Base-by-base conservation (phyloP, 106 monocot species). In the Agapanthus africanus region DNA sequence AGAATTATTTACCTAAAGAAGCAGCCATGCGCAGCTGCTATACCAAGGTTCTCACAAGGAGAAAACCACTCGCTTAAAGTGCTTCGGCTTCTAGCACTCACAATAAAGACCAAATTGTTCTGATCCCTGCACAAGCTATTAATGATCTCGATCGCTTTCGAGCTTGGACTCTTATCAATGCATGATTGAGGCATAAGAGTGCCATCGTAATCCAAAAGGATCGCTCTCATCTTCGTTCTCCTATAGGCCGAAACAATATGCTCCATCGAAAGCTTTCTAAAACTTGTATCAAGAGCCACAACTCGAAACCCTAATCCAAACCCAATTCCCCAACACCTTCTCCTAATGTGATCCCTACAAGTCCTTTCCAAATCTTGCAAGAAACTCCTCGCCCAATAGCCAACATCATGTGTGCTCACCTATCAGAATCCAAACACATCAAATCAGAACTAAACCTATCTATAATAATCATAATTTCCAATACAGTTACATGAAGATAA, bases 331-430 rank as follows among this genome's bases (percentile, higher is more conserved):
- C n/a, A n/a, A n/a, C n/a, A n/a, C n/a, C n/a, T n/a, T n/a, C n/a
- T n/a, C n/a, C n/a, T n/a, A n/a, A n/a, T n/a, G n/a, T n/a, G n/a
- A n/a, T n/a, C n/a, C n/a, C n/a, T n/a, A n/a, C n/a, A n/a, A n/a
- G n/a, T n/a, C n/a, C n/a, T n/a, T n/a, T n/a, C n/a, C n/a, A n/a
- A n/a, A n/a, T n/a, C n/a, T n/a, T n/a, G n/a, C 70, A 70, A 76
- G 67, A 83, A 83, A 60, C 83, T 83, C 22, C 65, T 76, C 32
- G 83, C 83, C 83, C 83, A 83, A 46, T 83, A 83, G 3, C 83
- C 79, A 19, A 83, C 83, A 65, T 83, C 79, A 34, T 83, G 83
- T 4, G 83, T 79, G 56, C 71, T 76, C 8, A n/a, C n/a, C n/a
- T n/a, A n/a, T n/a, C n/a, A n/a, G n/a, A n/a, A n/a, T n/a, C n/a